Evolutionary conservation across 2,329 filamentous ascomycete species (phyloP), one percentile per base, ranked within the genome.

Genomic region (Aspergillus melleus): DNA sequence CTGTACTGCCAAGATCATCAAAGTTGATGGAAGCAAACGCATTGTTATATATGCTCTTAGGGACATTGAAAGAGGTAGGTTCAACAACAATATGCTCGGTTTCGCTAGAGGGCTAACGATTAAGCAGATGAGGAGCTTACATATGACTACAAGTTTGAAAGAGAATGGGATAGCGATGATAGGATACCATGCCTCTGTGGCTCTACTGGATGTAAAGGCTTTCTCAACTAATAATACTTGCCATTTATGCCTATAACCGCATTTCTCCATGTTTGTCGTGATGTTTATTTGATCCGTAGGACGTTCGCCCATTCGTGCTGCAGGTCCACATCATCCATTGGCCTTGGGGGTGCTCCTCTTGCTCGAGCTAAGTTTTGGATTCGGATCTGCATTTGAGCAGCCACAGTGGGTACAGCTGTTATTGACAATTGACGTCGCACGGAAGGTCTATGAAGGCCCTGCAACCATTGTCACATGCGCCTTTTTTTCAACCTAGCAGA

Each of bases 81-180:
- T n/a, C 52, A 26, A 20, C 24, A 20, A 9, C 47, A 57, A 50
- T 42, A 26, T 26, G 11, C 24, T 47, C n/a, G n/a, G 22, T 36
- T 54, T 8, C 24, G 19, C 30, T 12, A n/a, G 26, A n/a, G 10
- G 50, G 55, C 58, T 65, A 60, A 67, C 60, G 55, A 47, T 52
- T 14, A 16, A 55, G 62, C 72, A 99, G 95, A 97, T 75, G 95
- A 99, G 80, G 95, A 99, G 82, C 88, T 99, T 75, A 99, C 95
- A 2, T 99, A 99, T 81, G 95, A 99, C 81, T 99, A 99, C 85
- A 99, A 99, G 78, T 99, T 99, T 76, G 95, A 99, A 81, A 90
- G 95, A 70, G 95, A 99, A 79, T 91, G 96, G 72, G 92, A 92
- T 71, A 96, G 92, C 68, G 86, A 92, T 64, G 95, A 99, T 77